Evolutionary conservation across 1,139 yeast genomes (phyloP), one percentile per base, ranked within the genome.

Genomic region (Zhuliangozyma parablackwelliae): DNA sequence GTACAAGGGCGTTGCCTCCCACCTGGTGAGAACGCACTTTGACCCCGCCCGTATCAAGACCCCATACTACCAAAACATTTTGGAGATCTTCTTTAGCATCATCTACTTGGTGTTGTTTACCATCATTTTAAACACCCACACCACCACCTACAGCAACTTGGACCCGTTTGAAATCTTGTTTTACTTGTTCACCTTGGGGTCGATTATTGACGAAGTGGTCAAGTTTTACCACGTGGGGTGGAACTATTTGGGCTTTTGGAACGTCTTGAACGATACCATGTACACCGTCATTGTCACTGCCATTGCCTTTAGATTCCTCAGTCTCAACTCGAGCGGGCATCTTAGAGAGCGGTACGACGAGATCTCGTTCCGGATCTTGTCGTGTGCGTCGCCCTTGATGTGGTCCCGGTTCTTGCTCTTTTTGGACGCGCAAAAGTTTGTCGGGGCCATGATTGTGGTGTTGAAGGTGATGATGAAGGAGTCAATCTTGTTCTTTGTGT

Each of bases 391-490:
- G 2, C 96, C 96, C 1, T 68, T 88, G 47, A 82, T 88, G 75
- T 88, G 96, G 95, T 76, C 86, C 6, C 70, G 96, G 40, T 63
- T 88, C 40, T 64, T 88, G 39, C 67, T 88, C 32, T 87, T 72
- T 58, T 71, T 87, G 51, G 96, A 88, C 56, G 83, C 92, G 4
- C 80, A 82, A 47, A 75, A 78, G 50, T 87, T 88, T 57, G 88
- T 87, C 37, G 96, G 96, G 30, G 89, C 90, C 4, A 83, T 87
- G 88, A 75, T 88, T 47, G 92, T 88, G 29, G 92, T 88, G 4
- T 66, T 86, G 40, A 85, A 85, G 51, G 82, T 83, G 42, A 83
- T 88, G 86, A 82, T 88, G 87, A 80, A 82, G 50, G 96, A 88
- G 57, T 82, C 92, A 2, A 59, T 86, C 23, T 72, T 87, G 29